Evolutionary conservation across 176 grass and related monocot genomes (phyloP).

Genomic region (Zoysia pacifica): DNA sequence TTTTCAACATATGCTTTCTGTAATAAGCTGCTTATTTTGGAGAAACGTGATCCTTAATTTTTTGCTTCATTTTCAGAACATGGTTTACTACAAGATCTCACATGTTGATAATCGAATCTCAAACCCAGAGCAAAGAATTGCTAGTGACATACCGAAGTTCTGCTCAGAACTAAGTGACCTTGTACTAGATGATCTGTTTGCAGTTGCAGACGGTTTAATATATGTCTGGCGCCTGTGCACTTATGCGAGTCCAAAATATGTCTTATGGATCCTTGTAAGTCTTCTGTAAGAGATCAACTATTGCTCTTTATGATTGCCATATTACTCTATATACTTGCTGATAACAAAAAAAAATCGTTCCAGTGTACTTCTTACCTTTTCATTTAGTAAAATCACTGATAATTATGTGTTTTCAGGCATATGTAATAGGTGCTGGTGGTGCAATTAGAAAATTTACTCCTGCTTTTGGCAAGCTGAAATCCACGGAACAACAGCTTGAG

Average conservation of each 20-base stretch:
- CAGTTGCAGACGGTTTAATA: constrained; percentile 82
- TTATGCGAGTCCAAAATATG: constrained; percentile 99
- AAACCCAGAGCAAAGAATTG: constrained; percentile 97
- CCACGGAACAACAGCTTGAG: constrained; percentile 94
- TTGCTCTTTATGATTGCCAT: constrained; percentile 10
- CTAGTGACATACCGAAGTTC: constrained; percentile 94
- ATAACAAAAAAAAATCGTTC: neutral
- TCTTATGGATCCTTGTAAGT: constrained; percentile 94
- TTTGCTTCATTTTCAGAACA: constrained; percentile 64
- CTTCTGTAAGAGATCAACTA: neutral
- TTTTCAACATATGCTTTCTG: neutral
- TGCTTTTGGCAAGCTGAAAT: constrained; percentile 90
- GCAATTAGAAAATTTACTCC: constrained; percentile 88
- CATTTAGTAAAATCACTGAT: constrained; percentile 7
- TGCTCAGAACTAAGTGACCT: constrained; percentile 93
- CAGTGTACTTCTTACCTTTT: neutral
- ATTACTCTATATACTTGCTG: neutral
- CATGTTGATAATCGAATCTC: constrained; percentile 85
- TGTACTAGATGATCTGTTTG: constrained; percentile 90
- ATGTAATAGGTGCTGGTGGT: constrained; percentile 86
- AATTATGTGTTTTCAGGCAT: constrained; percentile 71
- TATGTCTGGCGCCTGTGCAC: constrained; percentile 94
- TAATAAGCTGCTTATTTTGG: constrained; percentile 5
- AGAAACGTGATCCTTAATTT: neutral
- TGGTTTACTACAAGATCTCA: constrained; percentile 99